Evolutionary conservation across 2,329 filamentous ascomycete genomes (phyloP), one percentile per base, ranked within the genome.

Genomic region (Phyllachora maydis): DNA sequence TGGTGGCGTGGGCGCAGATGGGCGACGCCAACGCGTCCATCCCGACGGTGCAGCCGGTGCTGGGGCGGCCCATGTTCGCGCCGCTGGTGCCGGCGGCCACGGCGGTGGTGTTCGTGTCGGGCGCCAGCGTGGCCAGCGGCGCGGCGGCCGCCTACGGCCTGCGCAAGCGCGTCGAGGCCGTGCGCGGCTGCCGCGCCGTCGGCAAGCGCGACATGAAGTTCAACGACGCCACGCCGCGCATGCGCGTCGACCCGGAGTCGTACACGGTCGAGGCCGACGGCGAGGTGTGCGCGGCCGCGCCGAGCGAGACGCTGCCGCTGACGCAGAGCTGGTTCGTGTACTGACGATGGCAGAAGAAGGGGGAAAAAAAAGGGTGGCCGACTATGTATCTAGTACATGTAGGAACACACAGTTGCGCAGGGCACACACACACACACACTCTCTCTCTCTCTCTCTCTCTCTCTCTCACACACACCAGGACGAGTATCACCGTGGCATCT

Each of bases 181-280:
- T 93, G 23, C 70, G 60, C 40, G 64, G 65, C 26, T 91, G 82
- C 45, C 35, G 83, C 28, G 62, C 46, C 16, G 61, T 92, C 21
- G 58, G 71, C 20, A 93, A 93, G 59, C 58, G 50, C 36, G 77
- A 93, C 47, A 92, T 93, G 82, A 82, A 79, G 41, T 83, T 68
- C 47, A 93, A 93, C 45, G 69, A 81, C 39, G 49, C 50, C 26
- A 81, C 68, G 65, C 85, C 85, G 9, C 67, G 60, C 50, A 93
- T 95, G 78, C 69, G 57, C 37, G 83, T 95, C 29, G 83, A 95
- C 45, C 77, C 85, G 4, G 85, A 95, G 59, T 71, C 65, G 39
- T 95, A 93, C 52, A 64, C 57, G 10, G 83, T 93, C 14, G 71
- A 85, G 51, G 83, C 83, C 2, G 81, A 92, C 47, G 82, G 78